Evolutionary conservation across 1,284 basidiomycete genomes (phyloP), one percentile per base, ranked within the genome.

Genomic region (Inonotus hispidus): DNA sequence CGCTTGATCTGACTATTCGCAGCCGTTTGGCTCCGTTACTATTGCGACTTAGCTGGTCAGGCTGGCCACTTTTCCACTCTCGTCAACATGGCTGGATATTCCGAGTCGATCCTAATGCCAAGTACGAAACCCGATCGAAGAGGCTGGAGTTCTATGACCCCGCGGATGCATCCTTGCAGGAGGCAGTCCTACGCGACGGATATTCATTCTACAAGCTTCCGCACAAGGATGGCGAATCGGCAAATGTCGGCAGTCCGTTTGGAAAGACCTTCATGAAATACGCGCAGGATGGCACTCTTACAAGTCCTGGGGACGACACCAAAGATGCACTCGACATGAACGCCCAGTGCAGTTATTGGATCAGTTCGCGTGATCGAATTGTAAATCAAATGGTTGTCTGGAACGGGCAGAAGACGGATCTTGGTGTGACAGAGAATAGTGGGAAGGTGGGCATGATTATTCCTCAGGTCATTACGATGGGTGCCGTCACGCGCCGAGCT

Each of bases 391-490:
- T 94, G 82, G 95, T 98, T 5, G 84, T 98, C 3, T 98, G 92
- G 87, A 84, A 93, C 65, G 74, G 82, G 41, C 71, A 72, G 13
- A 70, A 69, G 23, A 73, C 71, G 19, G 71, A 79, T 54, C 77
- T 89, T 70, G 83, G 82, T 32, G 76, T 85, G 61, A 66, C 66
- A 32, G 63, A 70, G 8, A 67, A 68, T 5, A 66, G 72, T 32
- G 74, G 80, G 65, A 88, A 88, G 65, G 89, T 87, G 77, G 96
- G 96, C 10, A 83, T 98, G 69, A 98, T 99, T 68, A 74, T 99
- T 4, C 97, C 96, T 1, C 95, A 97, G 73, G 92, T 99, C 54
- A 91, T 98, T 68, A 92, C 94, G 2, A 99, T 99, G 97, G 97
- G 97, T 11, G 98, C 97, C 0, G 93, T 99, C 53, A 99, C 96